Evolutionary conservation across 2,329 filamentous ascomycete genomes (phyloP).

Genomic region (Monosporascus sp.): DNA sequence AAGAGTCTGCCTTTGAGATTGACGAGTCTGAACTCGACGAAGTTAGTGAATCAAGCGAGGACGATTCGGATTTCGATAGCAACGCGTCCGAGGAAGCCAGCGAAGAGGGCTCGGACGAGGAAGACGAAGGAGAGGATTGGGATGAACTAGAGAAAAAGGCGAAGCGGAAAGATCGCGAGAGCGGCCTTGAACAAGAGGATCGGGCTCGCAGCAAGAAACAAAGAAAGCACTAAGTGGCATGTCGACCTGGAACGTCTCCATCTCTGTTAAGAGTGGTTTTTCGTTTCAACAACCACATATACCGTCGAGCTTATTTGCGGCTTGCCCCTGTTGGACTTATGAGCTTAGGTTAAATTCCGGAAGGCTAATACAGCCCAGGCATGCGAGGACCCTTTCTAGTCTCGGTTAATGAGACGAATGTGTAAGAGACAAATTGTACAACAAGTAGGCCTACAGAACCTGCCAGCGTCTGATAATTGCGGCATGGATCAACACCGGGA

Average conservation of each 20-base stretch:
- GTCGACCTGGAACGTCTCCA: constrained; percentile 1
- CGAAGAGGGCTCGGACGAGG: constrained; percentile 65
- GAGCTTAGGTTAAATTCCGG: too few species aligned
- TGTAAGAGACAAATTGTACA: too few species aligned
- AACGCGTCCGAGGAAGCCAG: constrained; percentile 79
- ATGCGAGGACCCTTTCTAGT: too few species aligned
- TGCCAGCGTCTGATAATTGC: too few species aligned
- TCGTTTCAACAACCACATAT: background rate
- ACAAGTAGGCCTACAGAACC: too few species aligned
- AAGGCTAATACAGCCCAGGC: too few species aligned
- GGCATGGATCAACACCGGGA: too few species aligned
- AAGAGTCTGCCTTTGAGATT: constrained; percentile 91
- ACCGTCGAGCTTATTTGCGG: too few species aligned
- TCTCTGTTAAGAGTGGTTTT: background rate
- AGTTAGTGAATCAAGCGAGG: constrained; percentile 68
- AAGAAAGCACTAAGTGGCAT: constrained; percentile 43
- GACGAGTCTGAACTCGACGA: constrained; percentile 82
- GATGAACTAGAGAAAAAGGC: constrained; percentile 91
- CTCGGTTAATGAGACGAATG: too few species aligned
- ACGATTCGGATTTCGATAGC: constrained; percentile 90
- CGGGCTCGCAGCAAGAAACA: constrained; percentile 61
- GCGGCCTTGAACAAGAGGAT: constrained; percentile 69
- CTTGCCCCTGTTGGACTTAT: too few species aligned
- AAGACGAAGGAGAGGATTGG: constrained; percentile 83
- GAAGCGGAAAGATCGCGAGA: constrained; percentile 72